phyloP scores from a whole-genome alignment of 106 monocot genomes.

The Triglochin maritima region DNA sequence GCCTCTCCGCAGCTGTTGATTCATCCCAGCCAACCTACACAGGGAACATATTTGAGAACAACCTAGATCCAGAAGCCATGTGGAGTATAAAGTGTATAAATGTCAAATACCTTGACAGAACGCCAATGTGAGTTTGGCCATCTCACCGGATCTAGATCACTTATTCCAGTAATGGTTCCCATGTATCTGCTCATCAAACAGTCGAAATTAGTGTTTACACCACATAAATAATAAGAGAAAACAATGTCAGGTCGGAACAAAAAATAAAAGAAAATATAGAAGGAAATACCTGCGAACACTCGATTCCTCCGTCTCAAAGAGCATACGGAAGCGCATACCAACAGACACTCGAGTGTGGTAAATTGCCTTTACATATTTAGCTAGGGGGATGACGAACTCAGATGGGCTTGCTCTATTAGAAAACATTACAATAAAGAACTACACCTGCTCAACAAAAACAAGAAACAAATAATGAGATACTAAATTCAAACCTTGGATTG shows the following conservation, averaged over 20 bases:
- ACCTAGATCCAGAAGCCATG: too few relatives aligned
- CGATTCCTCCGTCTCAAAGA: conserved; percentile 36
- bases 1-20: conserved; percentile 87
- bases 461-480: not conserved
- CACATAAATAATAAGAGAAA: too few relatives aligned
- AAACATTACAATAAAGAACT: not conserved
- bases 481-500: conserved; percentile 16
- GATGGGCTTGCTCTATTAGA: conserved; percentile 26
- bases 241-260: too few relatives aligned
- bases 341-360: conserved; percentile 30
- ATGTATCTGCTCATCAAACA: conserved; percentile 44
- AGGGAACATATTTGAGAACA: too few relatives aligned
- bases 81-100: too few relatives aligned
- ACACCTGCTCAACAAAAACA: not conserved
- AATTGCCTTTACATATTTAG: conserved; percentile 28
- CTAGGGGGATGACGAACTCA: not conserved
- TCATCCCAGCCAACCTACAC: conserved; percentile 97
- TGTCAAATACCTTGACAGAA: conserved; percentile 65
- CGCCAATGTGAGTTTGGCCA: conserved; percentile 98
- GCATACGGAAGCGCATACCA: conserved; percentile 36
- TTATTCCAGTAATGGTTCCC: conserved; percentile 88
- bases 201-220: too few relatives aligned
- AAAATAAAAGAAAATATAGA: too few relatives aligned
- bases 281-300: conserved; percentile 21
- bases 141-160: conserved; percentile 65